Evolutionary conservation across 805 yeast species (phyloP), one percentile per base, ranked within the genome.

Genomic region (Metschnikowia similis): DNA sequence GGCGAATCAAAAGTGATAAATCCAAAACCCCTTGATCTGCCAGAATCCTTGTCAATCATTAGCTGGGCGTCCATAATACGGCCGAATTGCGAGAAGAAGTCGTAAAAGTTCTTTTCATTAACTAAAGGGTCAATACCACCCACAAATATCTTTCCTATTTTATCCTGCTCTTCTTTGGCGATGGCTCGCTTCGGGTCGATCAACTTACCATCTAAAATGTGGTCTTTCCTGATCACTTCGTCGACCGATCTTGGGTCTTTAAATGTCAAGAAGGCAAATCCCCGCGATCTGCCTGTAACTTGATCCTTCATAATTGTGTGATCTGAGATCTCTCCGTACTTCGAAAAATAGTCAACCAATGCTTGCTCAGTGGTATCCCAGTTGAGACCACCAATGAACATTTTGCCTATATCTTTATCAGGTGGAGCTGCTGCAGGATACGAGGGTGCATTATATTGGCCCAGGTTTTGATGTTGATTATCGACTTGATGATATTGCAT

Each of bases 121-220:
- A 91, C 96, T 64, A 89, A 92, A 17, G 95, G 88, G 48, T 96
- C 91, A 53, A 92, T 87, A 58, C 99, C 99, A 57, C 99, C 99
- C 37, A 92, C 97, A 64, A 92, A 92, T 57, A 92, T 91, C 72
- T 92, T 92, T 59, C 97, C 96, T 14, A 96, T 89, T 66, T 87
- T 88, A 65, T 91, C 97, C 69, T 92, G 99, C 67, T 92, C 97
- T 65, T 92, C 97, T 66, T 89, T 86, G 34, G 98, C 97, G 61
- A 92, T 92, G 27, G 99, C 97, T 62, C 98, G 81, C 67, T 92
- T 92, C 36, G 99, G 98, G 66, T 92, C 99, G 65, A 92, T 94
- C 52, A 92, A 86, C 69, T 92, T 92, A 56, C 98, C 98, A 64
- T 92, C 99, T 46, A 92, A 74, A 48, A 89, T 81, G 66, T 92